phyloP scores from a whole-genome alignment of 106 monocot species.

The Dendrobium huoshanense region DNA sequence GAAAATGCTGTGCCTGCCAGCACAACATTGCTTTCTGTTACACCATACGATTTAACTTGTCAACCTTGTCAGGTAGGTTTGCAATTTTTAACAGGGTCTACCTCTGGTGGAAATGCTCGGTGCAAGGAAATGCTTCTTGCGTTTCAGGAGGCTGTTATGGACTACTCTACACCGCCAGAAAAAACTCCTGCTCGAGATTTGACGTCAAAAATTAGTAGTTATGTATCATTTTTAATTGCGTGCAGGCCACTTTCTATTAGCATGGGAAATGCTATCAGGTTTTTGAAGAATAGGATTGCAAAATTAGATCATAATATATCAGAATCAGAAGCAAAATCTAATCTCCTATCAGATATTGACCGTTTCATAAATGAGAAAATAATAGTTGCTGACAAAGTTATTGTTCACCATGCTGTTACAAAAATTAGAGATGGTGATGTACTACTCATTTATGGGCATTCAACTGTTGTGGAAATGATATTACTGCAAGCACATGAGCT shows the following conservation, averaged over 20 bases:
- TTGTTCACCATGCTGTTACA: conserved; percentile 79
- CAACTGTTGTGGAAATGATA: conserved; percentile 92
- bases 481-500: conserved; percentile 60
- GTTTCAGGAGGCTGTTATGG: conserved; percentile 72
- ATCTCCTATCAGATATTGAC: conserved; percentile 78
- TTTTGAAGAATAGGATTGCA: conserved; percentile 77
- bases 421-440: conserved; percentile 94
- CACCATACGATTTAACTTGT: neutral
- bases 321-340: conserved; percentile 73
- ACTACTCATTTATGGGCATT: conserved; percentile 76
- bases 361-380: conserved; percentile 91
- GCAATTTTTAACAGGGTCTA: conserved; percentile 71
- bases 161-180: conserved; percentile 69
- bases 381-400: conserved; percentile 77
- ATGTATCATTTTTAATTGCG: conserved; percentile 86
- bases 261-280: conserved; percentile 98
- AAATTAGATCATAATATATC: conserved; percentile 57
- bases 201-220: conserved; percentile 71
- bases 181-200: conserved; percentile 75
- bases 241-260: conserved; percentile 93
- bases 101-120: conserved; percentile 85
- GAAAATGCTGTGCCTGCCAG: neutral
- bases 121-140: conserved; percentile 95
- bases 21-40: neutral
- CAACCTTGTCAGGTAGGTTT: conserved; percentile 71